Percentiles rank a stretch among this genome's conserved stretches.
phyloP scores from a whole-genome alignment of 257 asterid genomes.

The Sherardia arvensis region DNA sequence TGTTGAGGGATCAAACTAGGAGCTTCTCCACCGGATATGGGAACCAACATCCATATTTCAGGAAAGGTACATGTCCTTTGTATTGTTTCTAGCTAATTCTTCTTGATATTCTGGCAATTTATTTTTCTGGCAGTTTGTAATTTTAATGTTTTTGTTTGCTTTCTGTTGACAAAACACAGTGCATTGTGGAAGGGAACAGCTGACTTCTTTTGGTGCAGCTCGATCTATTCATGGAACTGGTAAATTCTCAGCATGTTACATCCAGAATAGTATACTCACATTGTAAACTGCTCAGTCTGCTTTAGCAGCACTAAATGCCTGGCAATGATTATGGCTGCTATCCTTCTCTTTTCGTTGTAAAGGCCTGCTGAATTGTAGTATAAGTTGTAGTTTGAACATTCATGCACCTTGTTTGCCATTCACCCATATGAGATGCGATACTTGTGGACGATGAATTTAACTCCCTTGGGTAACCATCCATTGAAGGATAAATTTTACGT shows the following conservation, averaged over 20 bases:
- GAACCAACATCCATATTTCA: conserved; percentile 27
- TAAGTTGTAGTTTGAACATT: too few species aligned
- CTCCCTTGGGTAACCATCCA: neutral
- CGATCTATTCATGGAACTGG: conserved; percentile 74
- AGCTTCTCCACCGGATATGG: conserved; percentile 32
- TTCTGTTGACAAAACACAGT: conserved; percentile 22
- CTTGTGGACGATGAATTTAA: neutral
- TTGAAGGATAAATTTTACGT: neutral
- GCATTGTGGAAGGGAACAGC: conserved; percentile 28
- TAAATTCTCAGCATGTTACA: conserved; percentile 14
- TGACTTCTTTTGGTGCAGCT: conserved; percentile 30
- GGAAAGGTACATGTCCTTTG: conserved; percentile 29
- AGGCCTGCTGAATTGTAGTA: neutral
- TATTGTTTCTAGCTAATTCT: neutral
- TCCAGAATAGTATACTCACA: neutral
- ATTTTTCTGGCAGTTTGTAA: neutral
- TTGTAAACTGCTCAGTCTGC: neutral
- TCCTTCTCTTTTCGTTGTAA: neutral
- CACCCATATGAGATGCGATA: neutral
- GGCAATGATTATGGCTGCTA: neutral
- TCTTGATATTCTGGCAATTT: neutral
- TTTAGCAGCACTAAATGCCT: neutral
- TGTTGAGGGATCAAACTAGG: conserved; percentile 35
- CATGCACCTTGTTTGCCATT: neutral
- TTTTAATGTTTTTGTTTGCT: conserved; percentile 8